Evolutionary conservation across 164 flowering plant genomes (phyloP), one percentile per base, ranked within the genome.

Genomic region (Stephania japonica): DNA sequence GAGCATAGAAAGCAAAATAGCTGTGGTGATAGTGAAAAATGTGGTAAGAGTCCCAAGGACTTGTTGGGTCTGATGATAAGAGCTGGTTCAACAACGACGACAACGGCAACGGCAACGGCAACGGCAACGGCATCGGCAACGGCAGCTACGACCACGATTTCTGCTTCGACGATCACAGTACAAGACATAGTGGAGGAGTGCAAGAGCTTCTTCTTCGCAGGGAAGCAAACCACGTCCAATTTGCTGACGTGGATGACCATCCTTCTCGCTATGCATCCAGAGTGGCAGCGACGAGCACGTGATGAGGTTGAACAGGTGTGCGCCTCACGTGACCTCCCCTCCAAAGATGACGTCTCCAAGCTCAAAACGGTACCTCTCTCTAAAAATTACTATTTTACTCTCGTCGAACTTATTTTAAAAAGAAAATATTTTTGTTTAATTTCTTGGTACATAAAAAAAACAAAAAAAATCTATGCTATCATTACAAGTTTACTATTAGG

Each of bases 191-290:
- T 90, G 0, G 98, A 93, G 76, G 99, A 95, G 81, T 95, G 99
- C 87, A 95, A 95, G 85, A 88, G 86, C 70, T 93, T 95, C 77
- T 91, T 93, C 88, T 95, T 95, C 43, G 99, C 99, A 65, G 97
- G 99, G 27, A 90, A 95, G 73, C 95, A 91, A 75, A 91, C 99
- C 47, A 93, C 97, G 44, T 86, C 99, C 61, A 93, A 89, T 75
- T 71, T 95, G 91, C 89, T 95, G 86, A 95, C 99, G 78, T 95
- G 99, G 99, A 91, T 93, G 0, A 87, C 90, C 24, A 86, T 95
- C 42, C 81, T 95, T 18, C 82, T 95, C 0, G 98, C 99, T 42
- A 93, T 93, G 97, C 94, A 95, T 81, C 98, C 98, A 4, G 86
- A 85, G 64, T 95, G 99, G 99, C 99, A 95, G 81, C 84, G 69